These are phyloP conservation scores for Berkeleyomyces basicola DNA, from an alignment of 2,329 filamentous ascomycete species.

Conservation along the genomic window DNA sequence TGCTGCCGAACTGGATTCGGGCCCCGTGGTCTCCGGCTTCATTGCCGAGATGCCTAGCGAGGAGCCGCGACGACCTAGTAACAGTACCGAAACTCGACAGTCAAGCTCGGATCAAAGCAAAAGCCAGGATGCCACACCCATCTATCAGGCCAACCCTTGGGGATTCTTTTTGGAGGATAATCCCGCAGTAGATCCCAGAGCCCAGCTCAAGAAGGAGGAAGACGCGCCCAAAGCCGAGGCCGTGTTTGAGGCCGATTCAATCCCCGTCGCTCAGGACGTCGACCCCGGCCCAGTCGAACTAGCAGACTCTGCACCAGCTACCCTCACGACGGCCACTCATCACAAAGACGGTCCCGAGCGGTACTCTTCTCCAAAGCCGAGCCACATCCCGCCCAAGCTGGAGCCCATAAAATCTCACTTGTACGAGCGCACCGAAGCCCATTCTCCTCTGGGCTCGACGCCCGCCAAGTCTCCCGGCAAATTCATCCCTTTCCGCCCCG, in stretches of 20 bases:
- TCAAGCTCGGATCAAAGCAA: background rate
- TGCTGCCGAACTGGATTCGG: conserved; percentile 11
- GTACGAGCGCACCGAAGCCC: background rate
- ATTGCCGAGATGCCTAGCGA: conserved; percentile 10
- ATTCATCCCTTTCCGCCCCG: conserved; percentile 8
- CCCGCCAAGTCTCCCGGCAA: background rate
- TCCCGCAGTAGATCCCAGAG: conserved; percentile 1
- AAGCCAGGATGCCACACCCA: background rate
- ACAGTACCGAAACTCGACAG: background rate
- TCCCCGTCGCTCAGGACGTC: background rate
- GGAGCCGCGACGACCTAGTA: background rate
- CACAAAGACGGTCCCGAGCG: background rate
- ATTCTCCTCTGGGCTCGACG: background rate
- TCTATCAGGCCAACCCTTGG: conserved; percentile 13
- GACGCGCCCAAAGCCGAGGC: background rate
- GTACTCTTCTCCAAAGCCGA: background rate
- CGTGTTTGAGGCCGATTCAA: background rate
- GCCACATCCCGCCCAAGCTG: background rate
- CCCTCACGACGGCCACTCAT: background rate
- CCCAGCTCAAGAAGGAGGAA: background rate
- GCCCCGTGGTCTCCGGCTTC: background rate
- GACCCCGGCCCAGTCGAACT: background rate
- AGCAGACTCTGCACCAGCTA: background rate
- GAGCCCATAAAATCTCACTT: background rate
- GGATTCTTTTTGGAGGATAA: conserved; percentile 15